Conservation (phyloP, 2,329 filamentous ascomycete species). For the Hymenoscyphus scutula region DNA sequence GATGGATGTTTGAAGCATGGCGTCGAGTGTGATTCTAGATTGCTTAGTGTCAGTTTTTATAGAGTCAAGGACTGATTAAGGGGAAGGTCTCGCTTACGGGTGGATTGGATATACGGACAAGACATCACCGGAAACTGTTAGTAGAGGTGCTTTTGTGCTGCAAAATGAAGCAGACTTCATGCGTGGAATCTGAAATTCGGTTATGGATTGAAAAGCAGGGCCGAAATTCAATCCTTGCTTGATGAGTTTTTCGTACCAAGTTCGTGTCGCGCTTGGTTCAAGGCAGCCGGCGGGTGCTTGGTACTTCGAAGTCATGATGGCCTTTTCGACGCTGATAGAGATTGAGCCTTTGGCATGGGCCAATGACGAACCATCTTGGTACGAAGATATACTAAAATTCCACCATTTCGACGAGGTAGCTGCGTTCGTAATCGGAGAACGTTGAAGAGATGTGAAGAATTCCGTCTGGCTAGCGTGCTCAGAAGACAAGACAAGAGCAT, state of each 20-base stretch:
- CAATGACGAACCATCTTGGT: conserved; percentile 23
- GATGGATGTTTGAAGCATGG: conserved; percentile 50
- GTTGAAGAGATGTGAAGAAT: background rate
- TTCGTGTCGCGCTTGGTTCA: background rate
- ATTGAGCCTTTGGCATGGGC: background rate
- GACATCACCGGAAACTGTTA: background rate
- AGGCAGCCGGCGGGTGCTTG: background rate
- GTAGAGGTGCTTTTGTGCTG: background rate
- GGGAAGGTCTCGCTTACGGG: background rate
- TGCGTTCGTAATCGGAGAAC: background rate
- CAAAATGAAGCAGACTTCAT: background rate
- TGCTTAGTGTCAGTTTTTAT: too few relatives aligned
- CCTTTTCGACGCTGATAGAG: background rate
- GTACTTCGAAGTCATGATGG: background rate
- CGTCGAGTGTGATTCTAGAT: conserved; percentile 48
- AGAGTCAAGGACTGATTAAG: too few relatives aligned
- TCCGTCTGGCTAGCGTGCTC: background rate
- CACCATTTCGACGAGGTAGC: conserved; percentile 18
- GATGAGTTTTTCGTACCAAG: background rate
- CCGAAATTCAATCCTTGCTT: conserved; percentile 9
- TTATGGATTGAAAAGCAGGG: conserved; percentile 12
- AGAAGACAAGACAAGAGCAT: background rate
- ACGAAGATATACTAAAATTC: conserved; percentile 33
- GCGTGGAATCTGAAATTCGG: background rate
- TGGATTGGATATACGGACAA: background rate